Conservation (phyloP, 176 grass and related monocot genomes). For the Oryza longistaminata region DNA sequence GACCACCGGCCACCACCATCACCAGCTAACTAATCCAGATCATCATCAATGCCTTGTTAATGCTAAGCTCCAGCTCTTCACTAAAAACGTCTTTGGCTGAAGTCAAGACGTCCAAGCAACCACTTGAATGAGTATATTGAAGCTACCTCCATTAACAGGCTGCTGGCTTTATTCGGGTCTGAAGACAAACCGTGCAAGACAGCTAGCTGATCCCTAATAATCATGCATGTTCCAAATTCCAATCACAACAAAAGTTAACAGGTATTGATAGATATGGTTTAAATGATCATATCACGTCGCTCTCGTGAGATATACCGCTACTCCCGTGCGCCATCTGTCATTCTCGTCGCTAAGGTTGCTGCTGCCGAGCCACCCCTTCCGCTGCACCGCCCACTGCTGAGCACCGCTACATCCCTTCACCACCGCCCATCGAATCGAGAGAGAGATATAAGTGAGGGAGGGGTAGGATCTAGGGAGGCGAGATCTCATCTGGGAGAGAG, state of each 20-base stretch:
- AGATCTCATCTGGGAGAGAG: too few species aligned
- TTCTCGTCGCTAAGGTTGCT: too few species aligned
- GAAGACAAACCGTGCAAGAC: slow-evolving; percentile 6
- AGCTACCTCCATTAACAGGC: background rate
- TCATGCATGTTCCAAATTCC: background rate
- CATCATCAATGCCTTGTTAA: background rate
- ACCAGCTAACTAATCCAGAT: background rate
- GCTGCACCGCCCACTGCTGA: too few species aligned
- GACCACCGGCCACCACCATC: background rate
- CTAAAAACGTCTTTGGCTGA: background rate
- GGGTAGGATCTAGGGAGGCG: too few species aligned
- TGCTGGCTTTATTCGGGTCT: background rate
- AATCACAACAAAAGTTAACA: background rate
- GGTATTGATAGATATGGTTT: too few species aligned
- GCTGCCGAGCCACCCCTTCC: too few species aligned
- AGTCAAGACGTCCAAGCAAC: slow-evolving; percentile 4
- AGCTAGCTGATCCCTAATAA: background rate
- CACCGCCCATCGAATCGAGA: too few species aligned
- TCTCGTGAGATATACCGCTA: background rate
- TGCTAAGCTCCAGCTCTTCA: background rate
- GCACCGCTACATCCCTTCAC: too few species aligned
- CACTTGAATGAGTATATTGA: background rate
- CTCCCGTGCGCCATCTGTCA: too few species aligned
- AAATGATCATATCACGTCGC: background rate
- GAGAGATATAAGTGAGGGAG: too few species aligned